Evolutionary conservation across 257 asterid genomes (phyloP).

Genomic region (Jaltomata sinuosa): DNA sequence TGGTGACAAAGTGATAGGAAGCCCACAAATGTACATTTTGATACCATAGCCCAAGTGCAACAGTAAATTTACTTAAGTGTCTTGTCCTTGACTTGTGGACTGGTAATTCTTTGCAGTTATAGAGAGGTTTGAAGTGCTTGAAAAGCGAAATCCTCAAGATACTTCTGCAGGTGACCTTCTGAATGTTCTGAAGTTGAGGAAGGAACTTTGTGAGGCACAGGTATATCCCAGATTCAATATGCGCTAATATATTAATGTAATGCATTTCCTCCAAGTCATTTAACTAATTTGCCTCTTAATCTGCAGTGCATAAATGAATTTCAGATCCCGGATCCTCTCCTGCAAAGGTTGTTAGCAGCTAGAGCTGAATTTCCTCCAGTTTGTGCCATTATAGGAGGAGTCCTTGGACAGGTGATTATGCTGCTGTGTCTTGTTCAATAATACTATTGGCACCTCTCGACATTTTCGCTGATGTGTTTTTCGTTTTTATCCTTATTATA

Average conservation of each 20-base stretch:
- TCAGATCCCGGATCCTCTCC: conserved; percentile 65
- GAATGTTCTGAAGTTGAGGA: conserved; percentile 53
- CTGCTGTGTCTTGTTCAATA: background rate
- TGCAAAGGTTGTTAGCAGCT: conserved; percentile 63
- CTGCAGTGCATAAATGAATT: conserved; percentile 63
- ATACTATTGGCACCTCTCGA: background rate
- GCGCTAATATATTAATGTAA: background rate
- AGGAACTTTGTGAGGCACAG: conserved; percentile 62
- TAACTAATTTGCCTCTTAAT: background rate
- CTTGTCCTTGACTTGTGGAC: background rate
- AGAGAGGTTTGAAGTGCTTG: conserved; percentile 77
- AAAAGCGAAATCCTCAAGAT: conserved; percentile 54
- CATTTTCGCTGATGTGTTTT: background rate
- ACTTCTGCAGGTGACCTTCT: conserved; percentile 59
- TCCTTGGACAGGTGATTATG: conserved; percentile 80
- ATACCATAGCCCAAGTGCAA: background rate
- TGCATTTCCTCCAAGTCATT: conserved; percentile 3
- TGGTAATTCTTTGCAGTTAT: conserved; percentile 40
- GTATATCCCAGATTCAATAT: conserved; percentile 28
- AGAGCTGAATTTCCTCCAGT: conserved; percentile 81
- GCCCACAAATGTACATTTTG: background rate
- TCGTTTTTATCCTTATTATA: conserved; percentile 12
- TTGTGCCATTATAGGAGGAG: conserved; percentile 84
- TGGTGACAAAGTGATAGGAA: background rate
- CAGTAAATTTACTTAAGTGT: background rate